Base-by-base conservation (phyloP, 768 basidiomycete genomes). In the Hygrophoropsis aurantiaca region DNA sequence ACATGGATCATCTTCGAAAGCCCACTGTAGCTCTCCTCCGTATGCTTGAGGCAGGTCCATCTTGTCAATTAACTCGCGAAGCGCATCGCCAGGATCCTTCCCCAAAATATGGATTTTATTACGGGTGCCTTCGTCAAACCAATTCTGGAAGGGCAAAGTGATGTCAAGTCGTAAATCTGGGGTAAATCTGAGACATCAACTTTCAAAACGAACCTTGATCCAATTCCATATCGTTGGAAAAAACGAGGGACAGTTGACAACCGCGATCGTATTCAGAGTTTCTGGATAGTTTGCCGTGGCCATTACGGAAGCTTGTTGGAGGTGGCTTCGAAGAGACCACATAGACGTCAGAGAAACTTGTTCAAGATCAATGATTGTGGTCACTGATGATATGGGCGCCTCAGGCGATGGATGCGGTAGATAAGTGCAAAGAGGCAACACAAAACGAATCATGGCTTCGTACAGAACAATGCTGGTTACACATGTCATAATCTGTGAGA, bases 251-350 rank as follows among this genome's bases (percentile, higher is more conserved):
- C 88, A 82, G 53, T 92, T 91, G 44, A 93, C 82, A 44, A 93
- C 66, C 10, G 74, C 82, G 55, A 85, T 79, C 27, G 77, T 74
- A 55, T 77, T 70, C 34, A 90, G 69, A 0, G 87, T 89, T 64
- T 92, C 90, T 1, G 90, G 88, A 60, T 91, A 91, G 56, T 90
- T 84, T 7, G 85, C 86, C 0, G 85, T 87, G 0, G 86, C 87
- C 34, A 92, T 74, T n/a, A 50, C 55, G 34, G 84, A 83, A 0
- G 90, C 86, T 58, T 90, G 83, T 53, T 87, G 84, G 15, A 92
- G 77, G 60, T 89, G 88, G 37, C 59, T 66, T 19, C 87, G 79
- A 19, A 90, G 74, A 32, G 72, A 66, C 85, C 88, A 92, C 69
- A 91, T 78, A 0, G 78, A 70, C 25, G 71, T 62, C 5, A 92